Percentiles rank a stretch among this genome's conserved stretches.
Evolutionary conservation across 2,329 filamentous ascomycete genomes (phyloP).

Genomic region (Verticillium albo-atrum): DNA sequence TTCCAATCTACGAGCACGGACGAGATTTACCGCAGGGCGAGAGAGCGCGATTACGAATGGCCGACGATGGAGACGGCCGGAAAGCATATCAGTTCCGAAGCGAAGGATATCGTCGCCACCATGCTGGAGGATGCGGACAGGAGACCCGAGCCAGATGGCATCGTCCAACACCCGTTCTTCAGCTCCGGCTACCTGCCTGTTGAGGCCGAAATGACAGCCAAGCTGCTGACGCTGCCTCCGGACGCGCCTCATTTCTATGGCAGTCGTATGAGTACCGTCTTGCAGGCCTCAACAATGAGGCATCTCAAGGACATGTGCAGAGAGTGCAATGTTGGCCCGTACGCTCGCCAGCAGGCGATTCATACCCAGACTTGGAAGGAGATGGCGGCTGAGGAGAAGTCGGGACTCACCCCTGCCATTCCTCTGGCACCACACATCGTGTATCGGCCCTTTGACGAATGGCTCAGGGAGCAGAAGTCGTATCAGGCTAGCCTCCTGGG

Average conservation of each 20-base stretch:
- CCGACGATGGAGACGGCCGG: constrained; percentile 60
- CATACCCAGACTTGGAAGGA: constrained; percentile 60
- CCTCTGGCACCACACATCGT: constrained; percentile 58
- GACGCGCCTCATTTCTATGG: constrained; percentile 55
- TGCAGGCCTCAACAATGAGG: constrained; percentile 40
- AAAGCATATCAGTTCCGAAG: constrained; percentile 68
- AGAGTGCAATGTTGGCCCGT: constrained; percentile 56
- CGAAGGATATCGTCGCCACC: constrained; percentile 72
- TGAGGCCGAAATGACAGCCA: constrained; percentile 52
- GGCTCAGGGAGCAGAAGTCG: constrained; percentile 48
- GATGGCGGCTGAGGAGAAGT: constrained; percentile 64
- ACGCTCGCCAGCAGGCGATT: constrained; percentile 38
- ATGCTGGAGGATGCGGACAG: constrained; percentile 72
- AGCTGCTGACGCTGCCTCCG: constrained; percentile 53
- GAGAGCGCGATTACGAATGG: constrained; percentile 75
- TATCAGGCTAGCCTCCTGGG: constrained; percentile 18
- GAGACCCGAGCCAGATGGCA: constrained; percentile 70
- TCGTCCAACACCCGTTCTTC: constrained; percentile 79
- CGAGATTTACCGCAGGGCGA: constrained; percentile 72
- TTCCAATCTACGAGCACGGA: constrained; percentile 91
- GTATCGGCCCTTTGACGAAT: constrained; percentile 60
- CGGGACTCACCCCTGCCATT: constrained; percentile 58
- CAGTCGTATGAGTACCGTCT: constrained; percentile 37
- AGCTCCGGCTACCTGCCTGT: constrained; percentile 68
- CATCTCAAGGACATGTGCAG: constrained; percentile 55